These are phyloP conservation scores for Luffa aegyptiaca DNA, from an alignment of 306 rosid species.

Conservation along the genomic window DNA sequence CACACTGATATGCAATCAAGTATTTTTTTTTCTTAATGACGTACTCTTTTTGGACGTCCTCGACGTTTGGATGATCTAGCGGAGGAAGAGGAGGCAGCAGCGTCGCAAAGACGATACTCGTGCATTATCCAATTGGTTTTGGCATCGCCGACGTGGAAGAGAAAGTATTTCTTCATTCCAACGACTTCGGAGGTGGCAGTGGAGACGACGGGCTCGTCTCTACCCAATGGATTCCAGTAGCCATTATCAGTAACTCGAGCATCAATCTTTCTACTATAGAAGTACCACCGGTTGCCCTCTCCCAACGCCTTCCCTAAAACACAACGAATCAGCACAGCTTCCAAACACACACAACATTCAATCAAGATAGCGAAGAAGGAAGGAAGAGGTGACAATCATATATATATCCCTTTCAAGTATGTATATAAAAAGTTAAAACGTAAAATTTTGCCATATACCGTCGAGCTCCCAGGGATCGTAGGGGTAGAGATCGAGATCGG, in stretches of 20 bases:
- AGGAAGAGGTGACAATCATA: too few species aligned
- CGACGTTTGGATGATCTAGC: slow-evolving; percentile 49
- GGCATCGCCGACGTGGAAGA: slow-evolving; percentile 48
- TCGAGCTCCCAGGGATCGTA: slow-evolving; percentile 86
- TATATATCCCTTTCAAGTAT: too few species aligned
- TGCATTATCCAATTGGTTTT: slow-evolving; percentile 91
- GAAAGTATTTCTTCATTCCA: slow-evolving; percentile 63
- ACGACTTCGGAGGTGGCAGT: slow-evolving; percentile 33
- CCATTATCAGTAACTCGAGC: slow-evolving; percentile 49
- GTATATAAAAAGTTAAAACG: background rate
- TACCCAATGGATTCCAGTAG: slow-evolving; percentile 61
- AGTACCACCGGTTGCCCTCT: slow-evolving; percentile 87
- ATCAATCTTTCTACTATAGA: slow-evolving; percentile 72
- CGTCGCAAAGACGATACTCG: slow-evolving; percentile 58
- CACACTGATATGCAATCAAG: too few species aligned
- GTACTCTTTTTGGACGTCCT: slow-evolving; percentile 42
- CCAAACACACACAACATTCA: background rate
- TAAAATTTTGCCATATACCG: slow-evolving; percentile 24
- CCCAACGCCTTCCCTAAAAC: slow-evolving; percentile 70
- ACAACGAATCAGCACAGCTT: background rate
- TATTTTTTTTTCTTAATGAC: background rate
- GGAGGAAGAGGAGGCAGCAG: slow-evolving; percentile 18
- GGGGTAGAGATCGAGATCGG: slow-evolving; percentile 79
- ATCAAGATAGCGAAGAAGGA: too few species aligned
- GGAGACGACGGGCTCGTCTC: slow-evolving; percentile 53